Evolutionary conservation across 345 rosid genomes (phyloP), one percentile per base, ranked within the genome.

Genomic region (Salix koriyanagi): DNA sequence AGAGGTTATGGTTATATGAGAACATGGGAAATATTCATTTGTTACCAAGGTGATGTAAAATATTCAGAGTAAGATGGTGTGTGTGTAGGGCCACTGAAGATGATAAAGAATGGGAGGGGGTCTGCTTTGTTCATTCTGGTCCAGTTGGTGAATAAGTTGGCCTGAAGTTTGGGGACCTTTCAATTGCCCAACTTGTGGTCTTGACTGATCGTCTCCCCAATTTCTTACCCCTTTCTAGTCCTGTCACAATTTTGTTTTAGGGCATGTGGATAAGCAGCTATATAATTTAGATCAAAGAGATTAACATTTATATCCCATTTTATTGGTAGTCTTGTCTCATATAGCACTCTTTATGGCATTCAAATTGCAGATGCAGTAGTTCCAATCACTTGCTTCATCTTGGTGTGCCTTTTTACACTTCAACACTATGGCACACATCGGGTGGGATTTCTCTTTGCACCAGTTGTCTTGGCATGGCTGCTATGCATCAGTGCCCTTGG

Each of bases 371-470:
- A 96, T 76, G 99, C 98, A 0, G 97, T 94, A 70, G 80, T 96
- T 85, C 99, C 98, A 46, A 96, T 96, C 42, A 89, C 96, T 77
- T 96, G 99, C 88, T 88, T 96, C 88, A 96, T 94, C 83, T 80
- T 96, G 79, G 89, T 91, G 79, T 94, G 99, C 75, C 95, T 96
- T 75, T 96, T 96, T 75, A 92, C 98, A 68, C 98, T 96, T 76
- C 99, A 96, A 76, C 99, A 96, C 81, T 96, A 89, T 52, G 99
- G 99, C 78, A 94, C 99, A 1, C 99, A 96, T 79, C 88, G 94
- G 48, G 89, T 94, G 62, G 98, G 98, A 61, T 89, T 92, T 85
- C 83, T 92, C 72, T 96, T 96, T 67, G 99, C 99, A 19, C 99
- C 99, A 21, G 73, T 96, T 75, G 89, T 96, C 66, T 81, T 94